phyloP scores from a whole-genome alignment of 108 stramenopile genomes.

The Parietichytrium sp. region DNA sequence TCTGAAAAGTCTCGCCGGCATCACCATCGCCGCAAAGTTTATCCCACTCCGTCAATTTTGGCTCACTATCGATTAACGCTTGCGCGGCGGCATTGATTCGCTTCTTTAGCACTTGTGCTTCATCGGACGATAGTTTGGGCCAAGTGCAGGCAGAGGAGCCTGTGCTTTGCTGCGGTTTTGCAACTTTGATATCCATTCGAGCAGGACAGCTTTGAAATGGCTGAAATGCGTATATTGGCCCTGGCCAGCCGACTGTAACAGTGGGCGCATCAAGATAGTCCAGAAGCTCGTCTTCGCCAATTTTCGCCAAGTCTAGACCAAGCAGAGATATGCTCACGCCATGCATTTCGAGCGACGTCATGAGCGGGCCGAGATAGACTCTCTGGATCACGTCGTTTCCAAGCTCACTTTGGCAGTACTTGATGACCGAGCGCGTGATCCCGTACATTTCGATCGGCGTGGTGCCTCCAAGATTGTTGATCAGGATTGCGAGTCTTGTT shows the following conservation, averaged over 20 bases:
- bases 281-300: conserved; percentile 52
- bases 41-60: conserved; percentile 76
- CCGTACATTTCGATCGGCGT: conserved; percentile 89
- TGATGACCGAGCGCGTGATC: conserved; percentile 67
- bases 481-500: conserved; percentile 58
- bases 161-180: conserved; percentile 49
- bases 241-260: conserved; percentile 77
- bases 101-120: not conserved
- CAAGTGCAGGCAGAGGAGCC: conserved; percentile 41
- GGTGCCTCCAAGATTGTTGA: conserved; percentile 91
- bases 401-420: conserved; percentile 26
- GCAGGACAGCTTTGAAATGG: not conserved
- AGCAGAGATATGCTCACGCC: conserved; percentile 85
- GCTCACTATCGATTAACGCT: conserved; percentile 74
- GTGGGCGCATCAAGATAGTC: conserved; percentile 75
- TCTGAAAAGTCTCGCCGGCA: conserved; percentile 89
- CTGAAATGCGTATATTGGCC: conserved; percentile 42
- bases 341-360: conserved; percentile 95
- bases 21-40: conserved; percentile 95
- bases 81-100: conserved; percentile 57
- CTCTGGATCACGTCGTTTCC: conserved; percentile 66
- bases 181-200: too few species aligned
- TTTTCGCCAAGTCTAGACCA: conserved; percentile 53
- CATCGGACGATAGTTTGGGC: conserved; percentile 62
- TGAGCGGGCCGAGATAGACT: conserved; percentile 77